These are phyloP conservation scores for Petrea volubilis DNA, from an alignment of 257 asterid species.

Conservation along the genomic window DNA sequence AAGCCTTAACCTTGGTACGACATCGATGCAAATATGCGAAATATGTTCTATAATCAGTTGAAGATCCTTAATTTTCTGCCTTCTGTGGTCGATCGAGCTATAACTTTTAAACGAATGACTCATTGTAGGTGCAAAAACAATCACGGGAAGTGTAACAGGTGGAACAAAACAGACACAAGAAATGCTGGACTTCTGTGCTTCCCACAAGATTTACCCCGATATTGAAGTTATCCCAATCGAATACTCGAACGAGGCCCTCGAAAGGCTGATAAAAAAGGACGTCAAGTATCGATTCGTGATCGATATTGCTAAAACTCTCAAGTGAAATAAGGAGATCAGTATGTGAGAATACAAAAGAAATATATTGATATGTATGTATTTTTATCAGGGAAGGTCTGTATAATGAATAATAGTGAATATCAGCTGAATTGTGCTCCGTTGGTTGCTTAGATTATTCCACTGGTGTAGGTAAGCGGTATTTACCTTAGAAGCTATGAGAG, in stretches of 20 bases:
- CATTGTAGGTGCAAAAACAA: conserved; percentile 52
- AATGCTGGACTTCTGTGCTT: conserved; percentile 86
- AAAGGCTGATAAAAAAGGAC: conserved; percentile 77
- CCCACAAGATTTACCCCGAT: conserved; percentile 79
- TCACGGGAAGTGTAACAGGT: conserved; percentile 77
- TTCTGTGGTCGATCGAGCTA: neutral
- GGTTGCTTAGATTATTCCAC: too few species aligned
- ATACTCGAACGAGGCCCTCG: conserved; percentile 72
- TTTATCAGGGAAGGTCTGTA: too few species aligned
- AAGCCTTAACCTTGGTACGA: conserved; percentile 51
- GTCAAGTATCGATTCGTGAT: conserved; percentile 89
- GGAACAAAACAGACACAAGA: conserved; percentile 81
- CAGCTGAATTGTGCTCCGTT: too few species aligned
- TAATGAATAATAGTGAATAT: too few species aligned
- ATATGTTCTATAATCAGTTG: neutral
- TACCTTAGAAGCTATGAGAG: too few species aligned
- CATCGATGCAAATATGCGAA: neutral
- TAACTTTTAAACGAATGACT: neutral
- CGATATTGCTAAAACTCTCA: conserved; percentile 74
- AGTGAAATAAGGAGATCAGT: conserved; percentile 23
- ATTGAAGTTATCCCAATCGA: conserved; percentile 70
- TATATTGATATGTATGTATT: too few species aligned
- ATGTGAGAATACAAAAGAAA: neutral
- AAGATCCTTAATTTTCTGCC: neutral
- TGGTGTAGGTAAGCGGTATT: too few species aligned